phyloP scores from a whole-genome alignment of 2,329 filamentous ascomycete species.

The Colletotrichum sp. region DNA sequence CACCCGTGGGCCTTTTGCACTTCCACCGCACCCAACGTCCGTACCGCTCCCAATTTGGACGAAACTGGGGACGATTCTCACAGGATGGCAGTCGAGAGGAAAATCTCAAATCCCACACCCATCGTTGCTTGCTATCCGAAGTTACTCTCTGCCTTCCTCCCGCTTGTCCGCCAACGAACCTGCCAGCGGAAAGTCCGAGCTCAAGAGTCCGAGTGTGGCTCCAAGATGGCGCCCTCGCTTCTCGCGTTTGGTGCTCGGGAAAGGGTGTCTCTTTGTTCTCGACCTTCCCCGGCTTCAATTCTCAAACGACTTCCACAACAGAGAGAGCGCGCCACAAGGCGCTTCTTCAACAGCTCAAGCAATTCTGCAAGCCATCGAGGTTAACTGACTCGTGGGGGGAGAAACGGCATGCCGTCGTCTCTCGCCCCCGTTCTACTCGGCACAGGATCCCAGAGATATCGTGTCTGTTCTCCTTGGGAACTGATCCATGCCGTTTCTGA shows the following conservation, averaged over 20 bases:
- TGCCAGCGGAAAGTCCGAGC: not conserved
- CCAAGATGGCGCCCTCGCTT: not conserved
- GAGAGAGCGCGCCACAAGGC: not conserved
- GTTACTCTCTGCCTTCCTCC: not conserved
- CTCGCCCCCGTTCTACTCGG: not conserved
- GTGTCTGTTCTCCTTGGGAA: not conserved
- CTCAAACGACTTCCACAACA: constrained; percentile 5
- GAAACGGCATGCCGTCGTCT: not conserved
- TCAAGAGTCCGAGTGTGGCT: not conserved
- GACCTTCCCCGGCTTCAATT: not conserved
- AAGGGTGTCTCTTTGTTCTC: not conserved
- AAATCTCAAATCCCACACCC: not conserved
- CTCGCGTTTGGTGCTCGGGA: not conserved
- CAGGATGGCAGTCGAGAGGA: not conserved
- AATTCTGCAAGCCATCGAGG: not conserved
- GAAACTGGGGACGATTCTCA: not conserved
- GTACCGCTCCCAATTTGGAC: not conserved
- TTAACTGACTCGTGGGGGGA: not conserved
- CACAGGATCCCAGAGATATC: not conserved
- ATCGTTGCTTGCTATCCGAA: not conserved
- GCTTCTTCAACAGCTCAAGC: constrained; percentile 6
- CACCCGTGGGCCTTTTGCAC: not conserved
- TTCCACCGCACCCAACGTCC: not conserved
- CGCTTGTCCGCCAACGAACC: not conserved
- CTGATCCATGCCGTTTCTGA: not conserved